Percentiles rank a stretch among this genome's conserved stretches.
phyloP scores from a whole-genome alignment of 106 monocot genomes.

The Platanthera guangdongensis region DNA sequence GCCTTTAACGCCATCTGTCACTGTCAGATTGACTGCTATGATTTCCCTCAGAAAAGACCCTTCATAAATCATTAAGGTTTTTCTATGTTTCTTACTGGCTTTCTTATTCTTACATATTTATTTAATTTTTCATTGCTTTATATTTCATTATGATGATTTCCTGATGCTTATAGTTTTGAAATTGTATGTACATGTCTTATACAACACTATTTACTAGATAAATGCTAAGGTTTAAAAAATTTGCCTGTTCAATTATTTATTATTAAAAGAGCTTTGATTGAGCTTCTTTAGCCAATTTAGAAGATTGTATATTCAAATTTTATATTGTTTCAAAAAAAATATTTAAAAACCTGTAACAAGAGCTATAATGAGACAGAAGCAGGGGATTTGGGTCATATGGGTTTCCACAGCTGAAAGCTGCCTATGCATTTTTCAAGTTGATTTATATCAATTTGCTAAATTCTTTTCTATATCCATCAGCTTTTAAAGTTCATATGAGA shows the following conservation, averaged over 20 bases:
- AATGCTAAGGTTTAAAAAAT: neutral
- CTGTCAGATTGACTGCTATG: no score
- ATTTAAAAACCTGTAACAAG: neutral
- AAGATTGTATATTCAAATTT: neutral
- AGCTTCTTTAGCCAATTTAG: neutral
- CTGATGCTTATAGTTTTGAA: neutral
- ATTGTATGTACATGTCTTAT: neutral
- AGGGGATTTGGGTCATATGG: neutral
- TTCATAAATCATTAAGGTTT: no score
- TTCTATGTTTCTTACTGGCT: no score
- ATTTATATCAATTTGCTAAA: neutral
- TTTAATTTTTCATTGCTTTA: no score
- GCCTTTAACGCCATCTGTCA: no score
- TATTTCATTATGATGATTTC: no score
- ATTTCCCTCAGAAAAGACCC: no score
- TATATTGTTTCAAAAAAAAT: neutral
- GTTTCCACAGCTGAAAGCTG: neutral
- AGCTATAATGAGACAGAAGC: neutral
- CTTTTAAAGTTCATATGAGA: neutral
- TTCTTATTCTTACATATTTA: no score
- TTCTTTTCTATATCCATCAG: slow-evolving; percentile 1
- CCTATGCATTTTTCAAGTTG: neutral
- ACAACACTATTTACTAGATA: neutral
- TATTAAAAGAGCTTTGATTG: neutral
- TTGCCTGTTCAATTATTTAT: neutral